phyloP scores from a whole-genome alignment of 495 filamentous ascomycete genomes.

The Talaromyces wortmannii region DNA sequence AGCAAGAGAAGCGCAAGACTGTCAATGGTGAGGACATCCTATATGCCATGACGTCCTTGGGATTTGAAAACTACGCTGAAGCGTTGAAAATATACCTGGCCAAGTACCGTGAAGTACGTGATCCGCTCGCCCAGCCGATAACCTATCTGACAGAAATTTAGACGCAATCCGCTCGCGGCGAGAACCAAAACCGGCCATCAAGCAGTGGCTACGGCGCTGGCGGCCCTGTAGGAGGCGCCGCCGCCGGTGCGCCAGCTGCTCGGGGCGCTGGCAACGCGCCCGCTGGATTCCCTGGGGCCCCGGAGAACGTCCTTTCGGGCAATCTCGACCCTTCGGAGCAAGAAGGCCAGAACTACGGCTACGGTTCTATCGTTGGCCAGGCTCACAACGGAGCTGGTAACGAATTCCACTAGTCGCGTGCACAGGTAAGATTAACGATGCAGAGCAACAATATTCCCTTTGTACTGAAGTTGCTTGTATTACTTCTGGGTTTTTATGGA shows the following conservation, averaged over 20 bases:
- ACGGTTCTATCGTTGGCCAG: slow-evolving; percentile 52
- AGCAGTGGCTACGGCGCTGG: slow-evolving; percentile 61
- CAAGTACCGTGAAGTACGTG: slow-evolving; percentile 92
- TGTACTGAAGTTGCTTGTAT: not conserved
- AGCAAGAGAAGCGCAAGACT: slow-evolving; percentile 98
- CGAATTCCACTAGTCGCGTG: slow-evolving; percentile 36
- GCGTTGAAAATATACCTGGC: slow-evolving; percentile 96
- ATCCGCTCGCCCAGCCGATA: slow-evolving; percentile 15
- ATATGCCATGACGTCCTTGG: slow-evolving; percentile 97
- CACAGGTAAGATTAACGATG: not conserved
- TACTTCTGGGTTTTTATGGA: not conserved
- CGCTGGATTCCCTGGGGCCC: slow-evolving; percentile 43
- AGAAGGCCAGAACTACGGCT: slow-evolving; percentile 51
- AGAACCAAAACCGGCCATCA: slow-evolving; percentile 62
- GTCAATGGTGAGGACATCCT: slow-evolving; percentile 98
- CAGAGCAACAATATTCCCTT: not conserved
- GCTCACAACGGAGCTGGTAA: slow-evolving; percentile 64
- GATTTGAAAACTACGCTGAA: slow-evolving; percentile 98
- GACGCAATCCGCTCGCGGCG: slow-evolving; percentile 71
- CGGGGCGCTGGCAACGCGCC: slow-evolving; percentile 22
- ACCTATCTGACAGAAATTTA: slow-evolving; percentile 23
- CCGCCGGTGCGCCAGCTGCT: slow-evolving; percentile 36
- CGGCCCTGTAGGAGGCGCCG: slow-evolving; percentile 38
- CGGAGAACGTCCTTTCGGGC: slow-evolving; percentile 57
- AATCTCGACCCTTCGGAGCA: slow-evolving; percentile 55